These are phyloP conservation scores for Fusarium subtropicale DNA, from an alignment of 2,329 filamentous ascomycete species.

Conservation along the genomic window DNA sequence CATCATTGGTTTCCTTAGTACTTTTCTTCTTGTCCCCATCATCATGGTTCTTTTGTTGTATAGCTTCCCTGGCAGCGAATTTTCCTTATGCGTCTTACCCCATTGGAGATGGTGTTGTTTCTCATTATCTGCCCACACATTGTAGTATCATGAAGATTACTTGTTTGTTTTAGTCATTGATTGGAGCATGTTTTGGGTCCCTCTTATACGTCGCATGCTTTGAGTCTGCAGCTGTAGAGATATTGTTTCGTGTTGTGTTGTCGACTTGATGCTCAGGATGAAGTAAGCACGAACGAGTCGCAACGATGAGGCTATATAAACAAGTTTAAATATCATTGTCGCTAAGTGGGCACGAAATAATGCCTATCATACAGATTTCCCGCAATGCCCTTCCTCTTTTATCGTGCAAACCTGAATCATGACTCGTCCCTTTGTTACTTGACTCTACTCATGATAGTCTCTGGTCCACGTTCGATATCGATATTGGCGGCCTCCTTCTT, in stretches of 20 bases:
- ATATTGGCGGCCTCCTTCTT: constrained; percentile 91
- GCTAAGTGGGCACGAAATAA: constrained; percentile 37
- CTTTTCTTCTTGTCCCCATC: constrained; percentile 30
- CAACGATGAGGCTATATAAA: constrained; percentile 20
- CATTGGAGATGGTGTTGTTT: constrained; percentile 16
- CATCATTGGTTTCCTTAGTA: constrained; percentile 39
- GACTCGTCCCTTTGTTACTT: constrained; percentile 63
- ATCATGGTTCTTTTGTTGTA: constrained; percentile 41
- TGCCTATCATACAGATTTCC: constrained; percentile 34
- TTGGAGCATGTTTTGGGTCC: constrained; percentile 18
- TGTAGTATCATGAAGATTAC: constrained; percentile 34
- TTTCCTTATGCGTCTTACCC: constrained; percentile 21
- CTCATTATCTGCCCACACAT: constrained; percentile 27
- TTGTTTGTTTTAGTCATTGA: constrained; percentile 26
- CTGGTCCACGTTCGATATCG: constrained; percentile 80
- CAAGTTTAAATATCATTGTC: constrained; percentile 30
- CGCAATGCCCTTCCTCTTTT: constrained; percentile 7
- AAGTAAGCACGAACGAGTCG: constrained; percentile 10
- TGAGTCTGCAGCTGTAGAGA: constrained; percentile 16
- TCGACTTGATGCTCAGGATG: background rate
- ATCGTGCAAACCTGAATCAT: constrained; percentile 11
- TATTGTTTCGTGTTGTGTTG: constrained; percentile 18
- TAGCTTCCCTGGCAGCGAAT: constrained; percentile 42
- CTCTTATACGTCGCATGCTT: constrained; percentile 4
- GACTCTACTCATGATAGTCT: constrained; percentile 95